A percentile compares a stretch with the other conserved stretches of the same genome.
These are phyloP conservation scores for Cornus suecica DNA, from an alignment of 148 eudicot species.

Conservation along the genomic window DNA sequence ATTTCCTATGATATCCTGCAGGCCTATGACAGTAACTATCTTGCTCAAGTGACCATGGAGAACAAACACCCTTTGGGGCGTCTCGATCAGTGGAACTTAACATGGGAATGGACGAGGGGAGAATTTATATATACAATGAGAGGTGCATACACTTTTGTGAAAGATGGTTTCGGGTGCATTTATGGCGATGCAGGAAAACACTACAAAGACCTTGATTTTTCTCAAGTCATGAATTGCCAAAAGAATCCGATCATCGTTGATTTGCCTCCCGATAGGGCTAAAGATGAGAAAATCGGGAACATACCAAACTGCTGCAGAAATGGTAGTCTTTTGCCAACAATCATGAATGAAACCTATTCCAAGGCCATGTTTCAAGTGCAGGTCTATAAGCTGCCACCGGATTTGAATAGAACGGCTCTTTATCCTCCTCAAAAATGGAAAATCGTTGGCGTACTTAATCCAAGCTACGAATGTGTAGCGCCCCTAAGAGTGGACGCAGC, in stretches of 20 bases:
- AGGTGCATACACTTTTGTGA: constrained; percentile 65
- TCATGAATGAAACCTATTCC: constrained; percentile 63
- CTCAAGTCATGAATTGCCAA: constrained; percentile 55
- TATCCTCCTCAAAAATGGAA: constrained; percentile 84
- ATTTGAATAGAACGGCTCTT: constrained; percentile 64
- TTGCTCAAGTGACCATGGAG: constrained; percentile 74
- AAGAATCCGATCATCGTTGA: constrained; percentile 64
- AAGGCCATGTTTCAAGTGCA: constrained; percentile 65
- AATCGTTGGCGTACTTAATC: constrained; percentile 11
- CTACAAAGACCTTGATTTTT: constrained; percentile 66
- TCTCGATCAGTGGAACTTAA: constrained; percentile 84
- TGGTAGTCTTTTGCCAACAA: constrained; percentile 61
- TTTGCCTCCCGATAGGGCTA: constrained; percentile 36
- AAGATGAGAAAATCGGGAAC: constrained; percentile 60
- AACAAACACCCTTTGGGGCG: constrained; percentile 72
- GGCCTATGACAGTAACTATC: constrained; percentile 62
- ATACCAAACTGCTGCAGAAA: constrained; percentile 74
- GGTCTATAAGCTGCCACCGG: constrained; percentile 80
- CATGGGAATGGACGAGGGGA: constrained; percentile 91
- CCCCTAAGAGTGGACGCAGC: too few species aligned
- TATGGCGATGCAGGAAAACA: constrained; percentile 74
- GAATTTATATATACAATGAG: constrained; percentile 69
- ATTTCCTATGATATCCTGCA: constrained; percentile 37
- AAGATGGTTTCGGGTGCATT: constrained; percentile 58
- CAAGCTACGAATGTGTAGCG: too few species aligned